These are phyloP conservation scores for Aspergillus fumigatus DNA, from an alignment of 2,329 filamentous ascomycete genomes.

Conservation along the genomic window DNA sequence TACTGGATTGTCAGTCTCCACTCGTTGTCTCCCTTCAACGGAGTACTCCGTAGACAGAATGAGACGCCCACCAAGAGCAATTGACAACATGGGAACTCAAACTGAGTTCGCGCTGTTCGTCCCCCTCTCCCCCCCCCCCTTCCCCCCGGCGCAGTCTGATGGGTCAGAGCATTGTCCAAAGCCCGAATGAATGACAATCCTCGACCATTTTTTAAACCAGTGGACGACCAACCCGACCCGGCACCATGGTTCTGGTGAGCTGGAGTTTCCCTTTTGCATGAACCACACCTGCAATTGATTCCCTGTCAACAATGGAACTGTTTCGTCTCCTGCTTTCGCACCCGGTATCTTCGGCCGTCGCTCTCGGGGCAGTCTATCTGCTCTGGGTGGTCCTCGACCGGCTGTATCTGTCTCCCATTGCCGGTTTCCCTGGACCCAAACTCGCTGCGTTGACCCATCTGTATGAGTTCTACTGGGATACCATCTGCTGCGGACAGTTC, in stretches of 20 bases:
- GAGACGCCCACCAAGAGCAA: background rate
- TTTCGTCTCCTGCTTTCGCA: background rate
- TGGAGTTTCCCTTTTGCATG: background rate
- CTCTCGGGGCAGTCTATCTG: slow-evolving; percentile 10
- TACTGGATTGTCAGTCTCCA: background rate
- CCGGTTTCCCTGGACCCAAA: slow-evolving; percentile 22
- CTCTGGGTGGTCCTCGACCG: slow-evolving; percentile 12
- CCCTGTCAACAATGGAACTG: background rate
- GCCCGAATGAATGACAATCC: background rate
- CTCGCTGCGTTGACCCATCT: slow-evolving; percentile 18
- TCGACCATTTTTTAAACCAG: background rate
- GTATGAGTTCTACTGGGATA: slow-evolving; percentile 27
- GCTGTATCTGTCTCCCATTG: slow-evolving; percentile 20
- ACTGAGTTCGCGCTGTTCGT: no score
- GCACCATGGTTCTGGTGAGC: background rate
- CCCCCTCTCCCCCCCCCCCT: no score
- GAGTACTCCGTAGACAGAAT: background rate
- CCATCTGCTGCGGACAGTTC: slow-evolving; percentile 19
- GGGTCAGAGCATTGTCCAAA: background rate
- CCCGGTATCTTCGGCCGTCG: background rate
- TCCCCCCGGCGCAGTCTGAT: background rate
- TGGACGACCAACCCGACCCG: background rate
- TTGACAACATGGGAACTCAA: no score
- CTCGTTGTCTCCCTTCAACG: background rate
- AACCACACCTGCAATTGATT: background rate